Conservation (phyloP, 2,329 filamentous ascomycete genomes). For the Aspergillus brasiliensis region DNA sequence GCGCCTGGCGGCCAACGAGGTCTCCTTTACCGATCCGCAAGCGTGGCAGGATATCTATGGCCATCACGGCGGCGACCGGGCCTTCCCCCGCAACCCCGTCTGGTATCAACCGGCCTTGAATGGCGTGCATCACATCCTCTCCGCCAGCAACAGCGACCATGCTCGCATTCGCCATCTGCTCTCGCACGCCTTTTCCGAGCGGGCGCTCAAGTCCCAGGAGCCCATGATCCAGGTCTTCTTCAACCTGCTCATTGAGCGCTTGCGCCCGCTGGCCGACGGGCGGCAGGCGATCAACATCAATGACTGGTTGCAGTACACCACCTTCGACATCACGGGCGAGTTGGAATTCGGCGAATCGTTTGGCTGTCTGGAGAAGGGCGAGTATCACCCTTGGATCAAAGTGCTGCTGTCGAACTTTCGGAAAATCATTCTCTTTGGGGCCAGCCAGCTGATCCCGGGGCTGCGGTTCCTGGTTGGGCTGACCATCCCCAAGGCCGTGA, state of each 20-base stretch:
- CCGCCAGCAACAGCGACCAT: slow-evolving; percentile 24
- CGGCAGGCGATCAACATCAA: slow-evolving; percentile 20
- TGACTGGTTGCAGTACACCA: slow-evolving; percentile 35
- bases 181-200: slow-evolving; percentile 47
- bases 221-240: slow-evolving; percentile 30
- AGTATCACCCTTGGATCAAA: not conserved
- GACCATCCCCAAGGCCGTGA: not conserved
- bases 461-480: not conserved
- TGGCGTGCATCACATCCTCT: not conserved
- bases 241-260: slow-evolving; percentile 22
- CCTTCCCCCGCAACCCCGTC: not conserved
- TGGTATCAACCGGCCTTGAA: not conserved
- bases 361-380: slow-evolving; percentile 32
- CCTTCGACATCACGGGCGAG: slow-evolving; percentile 37
- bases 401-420: not conserved
- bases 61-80: not conserved
- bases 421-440: no score
- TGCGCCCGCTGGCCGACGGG: slow-evolving; percentile 4
- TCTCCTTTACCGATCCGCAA: slow-evolving; percentile 27
- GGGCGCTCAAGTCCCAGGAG: slow-evolving; percentile 44
- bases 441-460: not conserved
- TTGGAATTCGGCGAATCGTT: slow-evolving; percentile 37
- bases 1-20: slow-evolving; percentile 38
- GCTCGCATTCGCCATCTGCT: slow-evolving; percentile 34
- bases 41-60: slow-evolving; percentile 7